Evolutionary conservation across 306 rosid genomes (phyloP), one percentile per base, ranked within the genome.

Genomic region (Macrotyloma uniflorum): DNA sequence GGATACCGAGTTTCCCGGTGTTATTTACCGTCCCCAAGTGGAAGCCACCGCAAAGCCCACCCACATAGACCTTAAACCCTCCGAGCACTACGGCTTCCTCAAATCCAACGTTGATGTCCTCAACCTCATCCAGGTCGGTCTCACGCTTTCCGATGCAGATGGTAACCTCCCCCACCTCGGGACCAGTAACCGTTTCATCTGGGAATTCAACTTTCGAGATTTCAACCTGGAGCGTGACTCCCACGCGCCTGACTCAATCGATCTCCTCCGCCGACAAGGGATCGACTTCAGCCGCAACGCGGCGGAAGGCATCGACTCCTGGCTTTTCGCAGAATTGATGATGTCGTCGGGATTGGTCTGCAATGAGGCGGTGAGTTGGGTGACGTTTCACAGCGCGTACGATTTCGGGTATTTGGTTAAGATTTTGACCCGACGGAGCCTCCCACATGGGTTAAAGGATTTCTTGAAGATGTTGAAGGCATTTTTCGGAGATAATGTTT

Each of bases 1-100:
- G 91, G 98, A 93, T 23, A 93, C 97, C 0, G 97, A 93, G 10
- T 93, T 93, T 20, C 97, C 98, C 1, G 98, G 92, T 0, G 63
- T 91, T 0, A 72, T 93, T 10, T 57, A 58, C 38, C 83, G 89
- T 0, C 89, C 91, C 0, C 47, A 35, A 0, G 2, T 42, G 16
- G 82, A 55, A 14, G 80, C 80, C n/a, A 49, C 83, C 1, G 0
- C 59, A 0, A 67, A 51, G 14, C 85, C 90, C 47, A 3, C 47
- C 15, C 15, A 13, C 19, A 42, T 24, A 5, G 76, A n/a, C 4
- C 85, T 83, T 32, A 64, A 58, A 0, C 98, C 93, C 6, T 75
- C 90, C 62, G 90, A 91, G 11, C 90, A 89, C 65, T 93, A 93
- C 79, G 36, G 20, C 5, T 2, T 87, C 36, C 71, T 93, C 16